Evolutionary conservation across 75 land plant species (phyloP).

Genomic region (Adiantum capillusveneris): DNA sequence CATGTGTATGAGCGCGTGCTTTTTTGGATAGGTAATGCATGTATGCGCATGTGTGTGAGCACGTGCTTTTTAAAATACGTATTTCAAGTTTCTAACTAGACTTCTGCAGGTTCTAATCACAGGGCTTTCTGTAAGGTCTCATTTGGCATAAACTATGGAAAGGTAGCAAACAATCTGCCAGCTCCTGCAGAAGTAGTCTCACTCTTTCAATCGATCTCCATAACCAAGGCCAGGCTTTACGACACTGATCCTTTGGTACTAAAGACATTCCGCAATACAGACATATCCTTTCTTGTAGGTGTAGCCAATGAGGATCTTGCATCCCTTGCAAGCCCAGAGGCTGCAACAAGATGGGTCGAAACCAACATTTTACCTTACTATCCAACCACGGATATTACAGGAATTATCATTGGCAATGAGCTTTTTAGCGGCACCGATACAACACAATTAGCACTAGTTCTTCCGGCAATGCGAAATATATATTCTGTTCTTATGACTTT

Average conservation of each 20-base stretch:
- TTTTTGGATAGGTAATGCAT: too few relatives aligned
- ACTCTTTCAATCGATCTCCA: slow-evolving; percentile 40
- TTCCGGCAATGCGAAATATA: slow-evolving; percentile 50
- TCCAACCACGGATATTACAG: slow-evolving; percentile 36
- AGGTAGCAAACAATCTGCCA: not conserved
- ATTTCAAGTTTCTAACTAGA: too few relatives aligned
- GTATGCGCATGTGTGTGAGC: too few relatives aligned
- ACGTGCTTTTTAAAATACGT: too few relatives aligned
- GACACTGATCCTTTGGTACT: slow-evolving; percentile 47
- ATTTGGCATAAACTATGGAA: slow-evolving; percentile 28
- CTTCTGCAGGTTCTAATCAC: too few relatives aligned
- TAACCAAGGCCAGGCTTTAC: slow-evolving; percentile 52
- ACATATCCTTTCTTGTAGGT: slow-evolving; percentile 42
- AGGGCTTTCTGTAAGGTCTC: too few relatives aligned
- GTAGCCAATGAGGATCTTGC: slow-evolving; percentile 27
- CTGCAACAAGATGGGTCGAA: slow-evolving; percentile 33
- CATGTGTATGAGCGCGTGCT: too few relatives aligned
- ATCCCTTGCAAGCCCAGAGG: slow-evolving; percentile 11
- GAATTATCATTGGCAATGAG: slow-evolving; percentile 58
- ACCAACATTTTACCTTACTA: slow-evolving; percentile 32
- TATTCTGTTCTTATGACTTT: slow-evolving; percentile 25
- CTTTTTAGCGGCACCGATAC: slow-evolving; percentile 10
- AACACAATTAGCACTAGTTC: slow-evolving; percentile 1
- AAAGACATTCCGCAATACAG: slow-evolving; percentile 31
- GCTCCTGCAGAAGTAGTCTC: slow-evolving; percentile 27